Base-by-base conservation (phyloP, 2,329 filamentous ascomycete species). In the Truncatella angustata region DNA sequence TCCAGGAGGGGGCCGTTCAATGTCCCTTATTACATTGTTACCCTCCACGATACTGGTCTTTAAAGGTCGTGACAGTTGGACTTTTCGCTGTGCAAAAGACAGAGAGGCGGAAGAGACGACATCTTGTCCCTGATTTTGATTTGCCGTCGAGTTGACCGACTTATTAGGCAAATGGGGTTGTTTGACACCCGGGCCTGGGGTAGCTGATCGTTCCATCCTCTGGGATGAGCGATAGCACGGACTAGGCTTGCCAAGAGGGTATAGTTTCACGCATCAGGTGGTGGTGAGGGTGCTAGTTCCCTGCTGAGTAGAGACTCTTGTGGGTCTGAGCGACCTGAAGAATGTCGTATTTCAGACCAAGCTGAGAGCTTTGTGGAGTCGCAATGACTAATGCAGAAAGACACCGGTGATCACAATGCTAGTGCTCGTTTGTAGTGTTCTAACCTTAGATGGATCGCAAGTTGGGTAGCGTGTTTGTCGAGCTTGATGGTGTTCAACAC, bases 1-100 rank as follows among this genome's bases (percentile, higher is more conserved):
- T 14, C 73, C 73, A 0, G 73, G 73, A 9, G 66, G 68, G 3
- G 69, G 60, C 1, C 70, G 70, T 49, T 72, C 66, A 36, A 76
- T 71, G 49, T 67, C 64, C 20, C 71, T 68, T 62, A 73, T 66
- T 35, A 71, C 56, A 32, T 65, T 56, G 57, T 67, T 69, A 5
- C 66, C 70, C 51, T 73, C 66, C 28, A 71, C 65, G 9, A 73
- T 64, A 30, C 62, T 58, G n/a, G 60, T 50, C 18, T 66, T 59
- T 21, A 61, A 56, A 16, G 56, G 49, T 21, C 53, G 57, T 26
- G 58, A 50, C 18, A 56, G 54, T n/a, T 58, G 57, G 4, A 58
- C 53, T 52, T 67, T 69, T 44, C 66, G 64, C 47, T 73, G 67
- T 1, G 66, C 63, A 50, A 69, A 66, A 5, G 66, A 66, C 7